A percentile compares a stretch with the other conserved stretches of the same genome.
Evolutionary conservation across 2,329 filamentous ascomycete genomes (phyloP).

Genomic region (Venturia nashicola): DNA sequence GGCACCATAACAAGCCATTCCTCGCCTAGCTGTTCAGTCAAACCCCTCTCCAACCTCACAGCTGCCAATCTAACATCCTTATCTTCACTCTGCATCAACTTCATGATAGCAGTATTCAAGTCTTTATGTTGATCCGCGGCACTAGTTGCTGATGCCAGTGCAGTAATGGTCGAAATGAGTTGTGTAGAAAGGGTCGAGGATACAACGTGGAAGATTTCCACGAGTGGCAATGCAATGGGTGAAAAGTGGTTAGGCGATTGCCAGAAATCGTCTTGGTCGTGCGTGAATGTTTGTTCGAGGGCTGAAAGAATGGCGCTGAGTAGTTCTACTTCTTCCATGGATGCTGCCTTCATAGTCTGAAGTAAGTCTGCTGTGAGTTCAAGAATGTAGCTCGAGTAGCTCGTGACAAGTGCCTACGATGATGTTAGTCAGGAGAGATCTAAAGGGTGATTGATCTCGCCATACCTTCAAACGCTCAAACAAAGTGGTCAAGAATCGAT

Average conservation of each 20-base stretch:
- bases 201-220: slow-evolving; percentile 43
- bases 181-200: slow-evolving; percentile 15
- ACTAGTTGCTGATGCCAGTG: slow-evolving; percentile 63
- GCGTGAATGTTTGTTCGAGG: slow-evolving; percentile 63
- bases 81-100: slow-evolving; percentile 62
- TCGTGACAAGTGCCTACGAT: slow-evolving; percentile 68
- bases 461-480: slow-evolving; percentile 66
- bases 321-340: slow-evolving; percentile 44
- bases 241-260: slow-evolving; percentile 80
- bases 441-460: slow-evolving; percentile 11
- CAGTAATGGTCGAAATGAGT: slow-evolving; percentile 31
- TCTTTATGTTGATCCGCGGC: slow-evolving; percentile 85
- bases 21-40: slow-evolving; percentile 74
- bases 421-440: slow-evolving; percentile 9
- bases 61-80: slow-evolving; percentile 66
- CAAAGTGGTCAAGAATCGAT: slow-evolving; percentile 67
- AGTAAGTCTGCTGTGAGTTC: slow-evolving; percentile 61
- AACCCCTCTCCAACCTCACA: slow-evolving; percentile 65
- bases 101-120: slow-evolving; percentile 67
- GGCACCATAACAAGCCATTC: slow-evolving; percentile 87
- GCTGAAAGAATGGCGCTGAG: slow-evolving; percentile 60
- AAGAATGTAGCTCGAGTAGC: slow-evolving; percentile 75
- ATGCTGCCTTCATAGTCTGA: slow-evolving; percentile 22
- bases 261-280: slow-evolving; percentile 84
- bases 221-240: slow-evolving; percentile 56